A percentile compares a stretch with the other conserved stretches of the same genome.
phyloP scores from a whole-genome alignment of 2,329 filamentous ascomycete genomes.

The Colletotrichum graminicola region DNA sequence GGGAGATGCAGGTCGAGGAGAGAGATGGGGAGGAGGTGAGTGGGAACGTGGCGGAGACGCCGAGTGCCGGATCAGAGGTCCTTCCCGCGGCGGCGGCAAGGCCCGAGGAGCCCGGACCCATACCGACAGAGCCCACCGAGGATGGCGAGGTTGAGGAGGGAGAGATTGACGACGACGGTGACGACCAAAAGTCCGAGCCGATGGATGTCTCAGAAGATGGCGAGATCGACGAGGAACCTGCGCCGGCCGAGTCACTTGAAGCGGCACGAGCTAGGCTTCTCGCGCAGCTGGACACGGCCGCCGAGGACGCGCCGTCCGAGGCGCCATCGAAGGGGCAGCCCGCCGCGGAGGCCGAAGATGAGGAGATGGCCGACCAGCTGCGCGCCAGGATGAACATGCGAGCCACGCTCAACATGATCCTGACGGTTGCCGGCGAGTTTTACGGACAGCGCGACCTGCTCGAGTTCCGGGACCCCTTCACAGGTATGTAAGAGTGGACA shows the following conservation, averaged over 20 bases:
- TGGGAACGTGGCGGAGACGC: constrained; percentile 29
- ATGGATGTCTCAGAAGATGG: constrained; percentile 62
- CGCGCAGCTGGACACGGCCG: constrained; percentile 54
- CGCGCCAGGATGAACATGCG: constrained; percentile 65
- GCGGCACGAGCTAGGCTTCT: constrained; percentile 63
- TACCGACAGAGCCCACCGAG: constrained; percentile 44
- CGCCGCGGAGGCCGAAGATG: constrained; percentile 39
- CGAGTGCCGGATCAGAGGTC: neutral
- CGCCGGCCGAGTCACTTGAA: constrained; percentile 54
- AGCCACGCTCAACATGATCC: constrained; percentile 90
- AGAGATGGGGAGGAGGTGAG: constrained; percentile 45
- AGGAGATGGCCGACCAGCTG: constrained; percentile 42
- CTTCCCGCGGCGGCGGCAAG: constrained; percentile 33
- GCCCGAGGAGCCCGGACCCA: constrained; percentile 38
- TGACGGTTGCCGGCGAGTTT: constrained; percentile 87
- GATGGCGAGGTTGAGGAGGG: constrained; percentile 35
- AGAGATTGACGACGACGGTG: constrained; percentile 39
- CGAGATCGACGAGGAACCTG: constrained; percentile 47
- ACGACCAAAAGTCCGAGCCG: constrained; percentile 47
- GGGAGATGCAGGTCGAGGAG: constrained; percentile 50
- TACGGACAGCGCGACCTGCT: constrained; percentile 92
- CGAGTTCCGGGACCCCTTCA: constrained; percentile 76
- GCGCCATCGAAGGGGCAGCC: constrained; percentile 29
- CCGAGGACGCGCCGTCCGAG: constrained; percentile 48
- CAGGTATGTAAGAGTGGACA: constrained; percentile 52